phyloP scores from a whole-genome alignment of 768 basidiomycete species.

The Aureoboletus auriporus region DNA sequence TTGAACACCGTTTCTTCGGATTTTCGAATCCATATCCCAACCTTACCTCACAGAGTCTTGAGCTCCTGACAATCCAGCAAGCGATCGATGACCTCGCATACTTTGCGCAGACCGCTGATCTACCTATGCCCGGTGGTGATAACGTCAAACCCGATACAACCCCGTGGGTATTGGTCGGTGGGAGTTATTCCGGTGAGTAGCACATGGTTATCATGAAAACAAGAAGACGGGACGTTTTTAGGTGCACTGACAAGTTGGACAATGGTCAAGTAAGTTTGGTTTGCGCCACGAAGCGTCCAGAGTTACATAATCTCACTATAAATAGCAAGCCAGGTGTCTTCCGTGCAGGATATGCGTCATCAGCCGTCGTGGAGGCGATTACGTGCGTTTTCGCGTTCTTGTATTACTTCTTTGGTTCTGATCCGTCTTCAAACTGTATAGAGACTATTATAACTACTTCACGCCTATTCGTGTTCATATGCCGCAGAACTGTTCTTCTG shows the following conservation, averaged over 20 bases:
- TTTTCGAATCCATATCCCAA: conserved; percentile 67
- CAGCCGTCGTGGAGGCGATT: conserved; percentile 44
- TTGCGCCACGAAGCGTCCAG: not conserved
- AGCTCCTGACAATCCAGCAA: conserved; percentile 65
- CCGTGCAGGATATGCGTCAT: conserved; percentile 42
- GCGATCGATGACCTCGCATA: conserved; percentile 70
- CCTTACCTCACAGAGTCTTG: conserved; percentile 54
- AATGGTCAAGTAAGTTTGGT: conserved; percentile 57
- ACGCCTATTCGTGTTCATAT: conserved; percentile 66
- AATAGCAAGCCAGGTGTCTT: conserved; percentile 39
- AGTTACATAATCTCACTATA: not conserved
- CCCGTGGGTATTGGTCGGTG: conserved; percentile 41
- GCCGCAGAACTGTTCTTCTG: conserved; percentile 71
- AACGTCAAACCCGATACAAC: conserved; percentile 50
- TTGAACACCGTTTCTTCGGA: conserved; percentile 76
- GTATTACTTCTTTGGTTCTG: not conserved
- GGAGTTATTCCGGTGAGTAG: conserved; percentile 36
- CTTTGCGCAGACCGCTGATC: conserved; percentile 60
- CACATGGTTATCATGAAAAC: not conserved
- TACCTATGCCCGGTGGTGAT: conserved; percentile 66
- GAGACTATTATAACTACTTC: conserved; percentile 48
- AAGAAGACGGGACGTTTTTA: not conserved
- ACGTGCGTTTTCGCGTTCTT: conserved; percentile 25
- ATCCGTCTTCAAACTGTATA: conserved; percentile 3
- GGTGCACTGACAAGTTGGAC: conserved; percentile 56